These are phyloP conservation scores for Aspergillus phoenicis DNA, from an alignment of 2,329 filamentous ascomycete genomes.

Conservation along the genomic window DNA sequence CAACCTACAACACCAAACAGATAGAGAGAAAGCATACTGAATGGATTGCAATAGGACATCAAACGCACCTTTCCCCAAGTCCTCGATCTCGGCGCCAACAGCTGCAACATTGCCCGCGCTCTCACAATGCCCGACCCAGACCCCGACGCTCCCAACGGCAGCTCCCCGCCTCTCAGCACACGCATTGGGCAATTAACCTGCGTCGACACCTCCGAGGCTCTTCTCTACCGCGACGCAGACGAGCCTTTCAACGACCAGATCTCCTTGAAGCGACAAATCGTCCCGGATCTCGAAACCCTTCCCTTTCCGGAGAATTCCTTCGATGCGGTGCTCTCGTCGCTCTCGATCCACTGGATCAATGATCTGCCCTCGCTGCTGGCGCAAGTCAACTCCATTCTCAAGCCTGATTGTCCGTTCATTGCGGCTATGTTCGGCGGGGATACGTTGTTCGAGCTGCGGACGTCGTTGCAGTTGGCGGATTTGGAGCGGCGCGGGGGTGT, in stretches of 20 bases:
- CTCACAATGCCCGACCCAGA: conserved; percentile 71
- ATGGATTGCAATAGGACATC: conserved; percentile 67
- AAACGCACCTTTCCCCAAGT: conserved; percentile 82
- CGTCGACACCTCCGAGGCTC: conserved; percentile 74
- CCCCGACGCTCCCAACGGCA: conserved; percentile 45
- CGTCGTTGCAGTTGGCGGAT: conserved; percentile 89
- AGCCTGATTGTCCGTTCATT: conserved; percentile 88
- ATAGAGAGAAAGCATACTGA: conserved; percentile 16
- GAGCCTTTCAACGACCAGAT: conserved; percentile 70
- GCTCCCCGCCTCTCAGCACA: conserved; percentile 61
- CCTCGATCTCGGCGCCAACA: conserved; percentile 92
- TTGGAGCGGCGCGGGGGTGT: conserved; percentile 89
- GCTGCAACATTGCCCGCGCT: conserved; percentile 87
- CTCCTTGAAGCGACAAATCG: conserved; percentile 71
- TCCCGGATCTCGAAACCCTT: conserved; percentile 67
- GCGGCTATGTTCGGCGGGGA: conserved; percentile 97
- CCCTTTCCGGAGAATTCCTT: conserved; percentile 77
- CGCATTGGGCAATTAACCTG: conserved; percentile 76
- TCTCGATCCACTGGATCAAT: conserved; percentile 97
- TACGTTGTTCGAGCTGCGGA: conserved; percentile 88
- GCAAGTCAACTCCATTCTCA: conserved; percentile 83
- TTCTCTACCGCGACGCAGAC: conserved; percentile 76
- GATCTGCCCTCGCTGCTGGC: conserved; percentile 82
- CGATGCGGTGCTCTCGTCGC: conserved; percentile 84
- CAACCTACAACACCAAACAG: neutral